Base-by-base conservation (phyloP, 2,329 filamentous ascomycete species). In the Calonectria pseudoturangicola region DNA sequence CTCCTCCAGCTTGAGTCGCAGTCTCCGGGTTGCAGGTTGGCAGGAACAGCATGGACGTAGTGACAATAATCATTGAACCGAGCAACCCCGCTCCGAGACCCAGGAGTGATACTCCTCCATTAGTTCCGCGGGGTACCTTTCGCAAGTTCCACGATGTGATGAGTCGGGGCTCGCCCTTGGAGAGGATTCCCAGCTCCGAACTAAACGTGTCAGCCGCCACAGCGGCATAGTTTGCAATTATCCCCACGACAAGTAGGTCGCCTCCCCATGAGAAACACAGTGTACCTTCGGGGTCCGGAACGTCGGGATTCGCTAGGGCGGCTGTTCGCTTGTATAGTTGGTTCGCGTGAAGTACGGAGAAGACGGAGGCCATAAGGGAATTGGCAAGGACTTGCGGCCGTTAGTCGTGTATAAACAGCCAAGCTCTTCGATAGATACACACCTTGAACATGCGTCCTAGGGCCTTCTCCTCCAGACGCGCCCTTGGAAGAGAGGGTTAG, bases 151-250 rank as follows among this genome's bases (percentile, higher is more conserved):
- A 91, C 16, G 94, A 96, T 4, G 95, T 98, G 81, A 99, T 96
- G 45, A 99, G 90, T 43, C 96, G 92, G 10, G 97, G 97, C 54
- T 91, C 87, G 28, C 89, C 89, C 72, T 89, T 91, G 8, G 96
- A 93, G 15, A 99, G 88, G 70, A 99, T 99, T 16, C 97, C 97
- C 25, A 99, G 92, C 86, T 99, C 97, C 13, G 95, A 98, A 70
- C 94, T 96, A 83, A 98, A 97, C 0, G 97, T 99, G 83, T 99
- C 97, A 63, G 96, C 95, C 25, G 95, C 92, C 12, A 98, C 95
- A 62, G 95, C 94, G 30, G 95, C 96, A 81, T 99, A 99, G 85
- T 98, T 96, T 50, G 92, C 91, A 76, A 94, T 90, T 76, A 93
- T 92, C 15, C 92, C 92, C 25, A 93, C 81, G 13, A 93, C 86